Percentiles rank a stretch among this genome's conserved stretches.
phyloP scores from a whole-genome alignment of 2,329 filamentous ascomycete genomes.

The Zymoseptoria brevis region DNA sequence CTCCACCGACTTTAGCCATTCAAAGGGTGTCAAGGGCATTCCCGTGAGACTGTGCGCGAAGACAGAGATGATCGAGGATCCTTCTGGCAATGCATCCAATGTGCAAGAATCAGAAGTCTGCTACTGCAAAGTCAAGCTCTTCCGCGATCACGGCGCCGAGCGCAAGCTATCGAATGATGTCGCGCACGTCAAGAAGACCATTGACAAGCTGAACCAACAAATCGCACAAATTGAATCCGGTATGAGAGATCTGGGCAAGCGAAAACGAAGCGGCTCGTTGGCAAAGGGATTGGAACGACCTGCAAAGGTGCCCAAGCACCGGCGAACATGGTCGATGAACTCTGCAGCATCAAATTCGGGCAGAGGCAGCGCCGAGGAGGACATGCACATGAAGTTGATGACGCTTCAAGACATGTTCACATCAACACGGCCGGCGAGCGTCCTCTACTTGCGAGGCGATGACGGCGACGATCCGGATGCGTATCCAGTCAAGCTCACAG shows the following conservation, averaged over 20 bases:
- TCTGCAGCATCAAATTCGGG: slow-evolving; percentile 48
- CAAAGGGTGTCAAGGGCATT: slow-evolving; percentile 96
- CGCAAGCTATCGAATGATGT: slow-evolving; percentile 92
- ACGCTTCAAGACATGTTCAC: slow-evolving; percentile 82
- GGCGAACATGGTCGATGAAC: slow-evolving; percentile 90
- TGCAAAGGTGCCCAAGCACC: slow-evolving; percentile 83
- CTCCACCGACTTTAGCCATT: slow-evolving; percentile 97
- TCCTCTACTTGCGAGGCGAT: slow-evolving; percentile 68
- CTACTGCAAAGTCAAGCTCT: slow-evolving; percentile 95
- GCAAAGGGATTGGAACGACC: slow-evolving; percentile 50
- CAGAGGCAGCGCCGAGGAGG: slow-evolving; percentile 50
- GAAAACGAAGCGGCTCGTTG: slow-evolving; percentile 50
- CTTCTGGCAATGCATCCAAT: slow-evolving; percentile 29
- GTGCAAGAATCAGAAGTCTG: slow-evolving; percentile 59
- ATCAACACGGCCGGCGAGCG: slow-evolving; percentile 69
- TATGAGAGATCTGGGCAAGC: slow-evolving; percentile 52
- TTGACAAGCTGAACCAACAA: slow-evolving; percentile 92
- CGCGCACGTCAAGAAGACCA: slow-evolving; percentile 89
- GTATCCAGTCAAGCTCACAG: slow-evolving; percentile 65
- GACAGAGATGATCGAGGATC: slow-evolving; percentile 56
- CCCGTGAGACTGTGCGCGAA: slow-evolving; percentile 89
- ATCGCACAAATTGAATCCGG: slow-evolving; percentile 65
- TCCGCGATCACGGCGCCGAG: slow-evolving; percentile 91
- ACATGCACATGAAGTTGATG: slow-evolving; percentile 69
- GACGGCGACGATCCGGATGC: slow-evolving; percentile 73